phyloP scores from a whole-genome alignment of 768 basidiomycete genomes.

The Calocybe indica region DNA sequence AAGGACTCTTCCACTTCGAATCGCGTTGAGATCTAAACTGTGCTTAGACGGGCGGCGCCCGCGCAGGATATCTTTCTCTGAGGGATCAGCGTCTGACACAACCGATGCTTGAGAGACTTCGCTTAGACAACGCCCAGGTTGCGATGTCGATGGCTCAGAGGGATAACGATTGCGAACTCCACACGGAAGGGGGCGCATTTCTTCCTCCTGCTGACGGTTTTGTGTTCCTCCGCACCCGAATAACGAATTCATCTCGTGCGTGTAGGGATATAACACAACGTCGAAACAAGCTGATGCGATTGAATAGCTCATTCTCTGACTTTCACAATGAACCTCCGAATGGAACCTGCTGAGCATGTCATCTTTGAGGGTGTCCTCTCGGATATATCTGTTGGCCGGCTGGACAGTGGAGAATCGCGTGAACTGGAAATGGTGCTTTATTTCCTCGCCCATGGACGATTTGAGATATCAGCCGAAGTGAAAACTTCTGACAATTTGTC shows the following conservation, averaged over 20 bases:
- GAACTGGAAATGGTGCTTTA: conserved; percentile 55
- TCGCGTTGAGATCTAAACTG: conserved; percentile 1
- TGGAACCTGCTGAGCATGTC: conserved; percentile 59
- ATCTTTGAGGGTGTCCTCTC: conserved; percentile 62
- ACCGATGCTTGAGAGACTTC: conserved; percentile 74
- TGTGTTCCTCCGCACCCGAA: conserved; percentile 46
- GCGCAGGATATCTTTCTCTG: conserved; percentile 72
- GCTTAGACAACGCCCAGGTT: conserved; percentile 60
- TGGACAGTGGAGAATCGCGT: conserved; percentile 48
- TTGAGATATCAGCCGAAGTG: conserved; percentile 44
- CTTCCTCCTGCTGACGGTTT: conserved; percentile 55
- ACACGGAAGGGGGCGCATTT: conserved; percentile 35
- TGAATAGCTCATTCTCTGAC: conserved; percentile 43
- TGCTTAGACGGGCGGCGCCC: conserved; percentile 67
- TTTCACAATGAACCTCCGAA: conserved; percentile 46
- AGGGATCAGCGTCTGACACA: conserved; percentile 72
- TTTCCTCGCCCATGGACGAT: conserved; percentile 68
- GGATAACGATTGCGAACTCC: conserved; percentile 13
- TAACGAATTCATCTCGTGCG: conserved; percentile 70
- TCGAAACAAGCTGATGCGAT: too few relatives aligned
- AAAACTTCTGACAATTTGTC: conserved; percentile 24
- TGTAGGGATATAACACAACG: conserved; percentile 3
- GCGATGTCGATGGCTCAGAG: conserved; percentile 39
- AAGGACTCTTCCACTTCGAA: conserved; percentile 12
- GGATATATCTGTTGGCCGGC: conserved; percentile 58